These are phyloP conservation scores for Elsinoe fawcettii DNA, from an alignment of 2,329 filamentous ascomycete species.

Conservation along the genomic window DNA sequence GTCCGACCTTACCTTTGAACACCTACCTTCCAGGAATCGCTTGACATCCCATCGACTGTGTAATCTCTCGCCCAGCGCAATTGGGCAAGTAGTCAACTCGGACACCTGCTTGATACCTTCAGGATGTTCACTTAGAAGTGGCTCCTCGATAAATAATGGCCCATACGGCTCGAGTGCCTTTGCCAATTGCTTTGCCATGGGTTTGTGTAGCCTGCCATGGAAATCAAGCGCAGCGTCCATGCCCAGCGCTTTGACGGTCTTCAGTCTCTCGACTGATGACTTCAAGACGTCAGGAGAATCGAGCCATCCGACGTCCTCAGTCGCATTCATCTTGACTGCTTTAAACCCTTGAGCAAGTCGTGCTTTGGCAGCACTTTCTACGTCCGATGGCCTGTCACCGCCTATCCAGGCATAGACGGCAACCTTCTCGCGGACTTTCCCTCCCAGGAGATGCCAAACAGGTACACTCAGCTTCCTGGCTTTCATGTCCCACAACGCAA, in stretches of 20 bases:
- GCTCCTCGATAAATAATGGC: slow-evolving; percentile 71
- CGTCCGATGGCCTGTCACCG: slow-evolving; percentile 61
- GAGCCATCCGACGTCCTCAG: slow-evolving; percentile 67
- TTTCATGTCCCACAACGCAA: slow-evolving; percentile 74
- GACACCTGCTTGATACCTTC: slow-evolving; percentile 57
- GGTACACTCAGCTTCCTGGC: slow-evolving; percentile 57
- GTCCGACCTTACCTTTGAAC: neutral
- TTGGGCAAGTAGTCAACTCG: slow-evolving; percentile 52
- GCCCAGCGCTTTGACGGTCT: slow-evolving; percentile 59
- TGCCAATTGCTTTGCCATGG: slow-evolving; percentile 73
- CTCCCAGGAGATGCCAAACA: slow-evolving; percentile 65
- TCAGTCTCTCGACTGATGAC: slow-evolving; percentile 57
- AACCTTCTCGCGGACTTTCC: slow-evolving; percentile 61
- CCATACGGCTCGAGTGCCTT: slow-evolving; percentile 57
- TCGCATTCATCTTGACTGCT: slow-evolving; percentile 72
- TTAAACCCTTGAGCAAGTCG: slow-evolving; percentile 56
- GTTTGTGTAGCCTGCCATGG: slow-evolving; percentile 67
- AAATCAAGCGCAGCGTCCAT: slow-evolving; percentile 71
- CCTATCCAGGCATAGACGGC: slow-evolving; percentile 75
- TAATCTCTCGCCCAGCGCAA: slow-evolving; percentile 64
- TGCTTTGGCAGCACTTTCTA: slow-evolving; percentile 46
- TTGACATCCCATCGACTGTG: slow-evolving; percentile 68
- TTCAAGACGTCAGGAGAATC: slow-evolving; percentile 61
- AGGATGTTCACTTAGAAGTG: slow-evolving; percentile 60
- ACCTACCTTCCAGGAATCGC: slow-evolving; percentile 54